Conservation (phyloP, 2,329 filamentous ascomycete species). For the Penicillium sp. region DNA sequence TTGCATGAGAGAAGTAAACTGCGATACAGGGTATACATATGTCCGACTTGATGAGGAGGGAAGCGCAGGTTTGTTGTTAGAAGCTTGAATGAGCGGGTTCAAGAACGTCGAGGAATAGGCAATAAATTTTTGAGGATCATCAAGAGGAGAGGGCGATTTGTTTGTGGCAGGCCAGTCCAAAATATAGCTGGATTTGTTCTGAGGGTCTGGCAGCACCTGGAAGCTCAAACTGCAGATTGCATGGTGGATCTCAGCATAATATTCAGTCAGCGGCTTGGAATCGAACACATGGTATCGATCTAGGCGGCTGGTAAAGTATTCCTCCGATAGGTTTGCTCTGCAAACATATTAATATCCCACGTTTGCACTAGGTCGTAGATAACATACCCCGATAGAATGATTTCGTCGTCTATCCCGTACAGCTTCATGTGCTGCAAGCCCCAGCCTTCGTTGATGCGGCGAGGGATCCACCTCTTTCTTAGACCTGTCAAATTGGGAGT, state of each 20-base stretch:
- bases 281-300: slow-evolving; percentile 92
- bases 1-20: slow-evolving; percentile 79
- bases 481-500: slow-evolving; percentile 91
- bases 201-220: slow-evolving; percentile 60
- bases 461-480: slow-evolving; percentile 78
- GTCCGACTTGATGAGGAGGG: slow-evolving; percentile 56
- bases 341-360: slow-evolving; percentile 5
- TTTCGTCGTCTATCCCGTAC: slow-evolving; percentile 91
- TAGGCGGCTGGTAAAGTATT: slow-evolving; percentile 95
- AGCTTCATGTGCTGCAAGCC: slow-evolving; percentile 98
- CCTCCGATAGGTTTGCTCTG: slow-evolving; percentile 80
- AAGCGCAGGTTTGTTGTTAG: slow-evolving; percentile 31
- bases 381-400: slow-evolving; percentile 81
- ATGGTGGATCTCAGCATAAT: slow-evolving; percentile 75
- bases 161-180: slow-evolving; percentile 74
- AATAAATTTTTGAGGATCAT: slow-evolving; percentile 67
- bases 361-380: neutral
- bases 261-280: slow-evolving; percentile 73
- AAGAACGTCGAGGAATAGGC: slow-evolving; percentile 65
- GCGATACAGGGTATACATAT: slow-evolving; percentile 78
- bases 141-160: slow-evolving; percentile 69
- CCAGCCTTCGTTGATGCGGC: slow-evolving; percentile 95
- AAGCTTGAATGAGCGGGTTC: slow-evolving; percentile 61
- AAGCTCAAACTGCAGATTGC: slow-evolving; percentile 80
- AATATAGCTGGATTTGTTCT: slow-evolving; percentile 48